These are phyloP conservation scores for Stropharia rugosoannulata DNA, from an alignment of 768 basidiomycete genomes.

Conservation along the genomic window DNA sequence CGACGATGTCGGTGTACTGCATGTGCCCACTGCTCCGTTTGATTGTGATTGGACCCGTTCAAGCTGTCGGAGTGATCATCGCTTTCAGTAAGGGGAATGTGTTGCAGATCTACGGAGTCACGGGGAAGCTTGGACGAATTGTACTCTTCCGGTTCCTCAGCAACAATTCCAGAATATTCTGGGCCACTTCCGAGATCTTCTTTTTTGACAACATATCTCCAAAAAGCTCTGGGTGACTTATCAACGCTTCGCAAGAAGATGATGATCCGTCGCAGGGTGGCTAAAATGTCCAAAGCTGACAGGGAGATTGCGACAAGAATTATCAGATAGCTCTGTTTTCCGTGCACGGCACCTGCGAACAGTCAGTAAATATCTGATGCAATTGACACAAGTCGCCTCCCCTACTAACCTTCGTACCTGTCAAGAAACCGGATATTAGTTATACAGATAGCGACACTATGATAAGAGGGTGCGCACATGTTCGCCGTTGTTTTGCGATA, in stretches of 20 bases:
- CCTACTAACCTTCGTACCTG: slow-evolving; percentile 65
- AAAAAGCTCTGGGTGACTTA: slow-evolving; percentile 50
- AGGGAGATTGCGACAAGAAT: slow-evolving; percentile 36
- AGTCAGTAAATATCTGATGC: background rate
- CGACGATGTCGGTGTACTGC: slow-evolving; percentile 41
- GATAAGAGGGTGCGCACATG: slow-evolving; percentile 52
- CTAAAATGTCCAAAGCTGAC: slow-evolving; percentile 51
- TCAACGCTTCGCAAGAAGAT: slow-evolving; percentile 44
- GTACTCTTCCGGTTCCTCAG: slow-evolving; percentile 54
- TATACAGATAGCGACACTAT: background rate
- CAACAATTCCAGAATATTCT: slow-evolving; percentile 61
- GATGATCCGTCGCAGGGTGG: slow-evolving; percentile 49
- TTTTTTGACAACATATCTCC: slow-evolving; percentile 54
- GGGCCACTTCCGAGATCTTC: slow-evolving; percentile 29
- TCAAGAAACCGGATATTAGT: background rate
- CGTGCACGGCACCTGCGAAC: slow-evolving; percentile 50
- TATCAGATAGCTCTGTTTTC: slow-evolving; percentile 55
- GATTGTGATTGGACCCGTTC: slow-evolving; percentile 33
- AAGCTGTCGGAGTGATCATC: slow-evolving; percentile 21
- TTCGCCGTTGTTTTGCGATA: slow-evolving; percentile 83
- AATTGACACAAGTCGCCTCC: background rate
- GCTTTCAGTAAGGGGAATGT: slow-evolving; percentile 23
- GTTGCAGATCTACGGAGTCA: slow-evolving; percentile 27
- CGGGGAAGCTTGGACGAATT: slow-evolving; percentile 43
- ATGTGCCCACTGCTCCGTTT: slow-evolving; percentile 57